These are phyloP conservation scores for Mycena vitilis DNA, from an alignment of 768 basidiomycete genomes.

Conservation along the genomic window DNA sequence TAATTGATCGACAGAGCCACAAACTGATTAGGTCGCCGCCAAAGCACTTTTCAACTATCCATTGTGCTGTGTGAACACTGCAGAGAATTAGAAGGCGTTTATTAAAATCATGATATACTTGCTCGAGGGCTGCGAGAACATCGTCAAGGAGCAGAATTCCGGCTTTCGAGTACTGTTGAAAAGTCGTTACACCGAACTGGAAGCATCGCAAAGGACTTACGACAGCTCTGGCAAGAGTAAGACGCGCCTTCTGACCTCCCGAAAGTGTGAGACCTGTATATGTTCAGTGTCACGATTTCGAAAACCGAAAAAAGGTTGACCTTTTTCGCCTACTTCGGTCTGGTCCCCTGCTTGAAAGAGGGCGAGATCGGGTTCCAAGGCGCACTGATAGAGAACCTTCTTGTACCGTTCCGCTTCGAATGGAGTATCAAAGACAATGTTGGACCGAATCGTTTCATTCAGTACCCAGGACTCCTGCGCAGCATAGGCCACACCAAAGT, in stretches of 20 bases:
- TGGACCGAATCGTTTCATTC: slow-evolving; percentile 83
- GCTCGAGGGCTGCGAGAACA: slow-evolving; percentile 67
- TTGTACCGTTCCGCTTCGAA: slow-evolving; percentile 86
- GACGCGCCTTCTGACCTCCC: slow-evolving; percentile 60
- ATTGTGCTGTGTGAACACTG: slow-evolving; percentile 60
- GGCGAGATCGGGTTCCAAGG: slow-evolving; percentile 76
- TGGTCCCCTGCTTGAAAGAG: slow-evolving; percentile 74
- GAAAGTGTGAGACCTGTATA: slow-evolving; percentile 16
- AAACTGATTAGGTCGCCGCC: slow-evolving; percentile 52
- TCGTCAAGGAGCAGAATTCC: slow-evolving; percentile 79
- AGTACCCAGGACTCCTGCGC: slow-evolving; percentile 90
- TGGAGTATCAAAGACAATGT: slow-evolving; percentile 85
- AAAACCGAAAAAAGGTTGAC: slow-evolving; percentile 55
- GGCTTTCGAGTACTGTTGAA: slow-evolving; percentile 58
- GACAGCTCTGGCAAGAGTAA: slow-evolving; percentile 60
- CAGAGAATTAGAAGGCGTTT: slow-evolving; percentile 35
- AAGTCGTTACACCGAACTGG: slow-evolving; percentile 38
- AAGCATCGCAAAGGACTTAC: slow-evolving; percentile 6
- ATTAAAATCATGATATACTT: not conserved
- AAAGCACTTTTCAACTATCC: slow-evolving; percentile 63
- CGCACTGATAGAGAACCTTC: slow-evolving; percentile 80
- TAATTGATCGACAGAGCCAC: not conserved
- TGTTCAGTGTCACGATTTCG: slow-evolving; percentile 15
- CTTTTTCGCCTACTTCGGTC: slow-evolving; percentile 76
- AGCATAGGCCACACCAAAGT: slow-evolving; percentile 79